Evolutionary conservation across 2,329 filamentous ascomycete genomes (phyloP), one percentile per base, ranked within the genome.

Genomic region (Aspergillus bombycis): DNA sequence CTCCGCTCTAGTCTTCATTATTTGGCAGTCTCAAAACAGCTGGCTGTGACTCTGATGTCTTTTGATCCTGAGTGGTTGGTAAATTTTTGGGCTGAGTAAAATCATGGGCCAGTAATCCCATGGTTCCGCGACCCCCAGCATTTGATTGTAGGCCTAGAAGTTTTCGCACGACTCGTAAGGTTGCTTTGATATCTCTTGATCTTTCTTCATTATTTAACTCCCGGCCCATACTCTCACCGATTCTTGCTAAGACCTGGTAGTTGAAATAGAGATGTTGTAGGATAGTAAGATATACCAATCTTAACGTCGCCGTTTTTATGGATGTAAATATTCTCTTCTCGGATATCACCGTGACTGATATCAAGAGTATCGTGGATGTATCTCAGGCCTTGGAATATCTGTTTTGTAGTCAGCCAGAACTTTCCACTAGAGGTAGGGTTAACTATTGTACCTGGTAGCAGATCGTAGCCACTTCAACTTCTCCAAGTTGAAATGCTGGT

Each of bases 401-500:
- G 41, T 43, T 2, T 30, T 30, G 3, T 30, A 30, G 30, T 54
- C 34, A 7, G 55, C 30, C n/a, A 63, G 38, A 53, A 63, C 63
- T 11, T 52, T 58, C 34, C 63, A 61, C 57, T 56, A n/a, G 30
- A 6, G 9, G 9, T 30, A 30, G 30, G 9, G 30, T 30, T 30
- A 30, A 30, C 1, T 30, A 30, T 30, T 1, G 30, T 30, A 30
- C 46, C 54, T 54, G 43, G 11, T 26, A 43, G 58, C 55, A 64
- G 36, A 64, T 56, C 12, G 62, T 64, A 21, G 62, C 62, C 14
- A 61, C 62, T 38, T 64, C 62, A 2, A 64, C 55, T 38, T 64
- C 62, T 19, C 62, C 62, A n/a, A 64, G 43, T 16, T 55, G 50
- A 34, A 61, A 64, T 28, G 55, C 46, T n/a, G 58, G 36, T 12